phyloP scores from a whole-genome alignment of 2,329 filamentous ascomycete genomes.

The Fusarium piperis region DNA sequence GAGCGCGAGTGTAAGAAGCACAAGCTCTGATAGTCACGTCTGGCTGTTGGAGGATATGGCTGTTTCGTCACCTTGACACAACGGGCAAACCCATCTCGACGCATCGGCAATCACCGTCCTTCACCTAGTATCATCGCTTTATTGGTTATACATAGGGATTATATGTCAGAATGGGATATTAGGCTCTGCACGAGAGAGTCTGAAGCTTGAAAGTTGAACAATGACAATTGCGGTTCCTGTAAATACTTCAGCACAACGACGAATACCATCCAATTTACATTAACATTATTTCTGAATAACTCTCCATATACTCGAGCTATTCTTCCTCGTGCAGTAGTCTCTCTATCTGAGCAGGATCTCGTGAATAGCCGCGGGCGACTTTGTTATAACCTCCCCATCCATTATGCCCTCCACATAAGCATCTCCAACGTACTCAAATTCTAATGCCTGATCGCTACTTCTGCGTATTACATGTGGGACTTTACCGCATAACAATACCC shows the following conservation, averaged over 20 bases:
- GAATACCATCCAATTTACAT: not conserved
- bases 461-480: not conserved
- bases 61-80: too few species aligned
- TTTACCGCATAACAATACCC: not conserved
- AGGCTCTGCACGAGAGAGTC: not conserved
- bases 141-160: not conserved
- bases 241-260: not conserved
- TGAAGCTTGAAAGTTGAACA: not conserved
- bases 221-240: not conserved
- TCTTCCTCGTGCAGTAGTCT: rapidly evolving
- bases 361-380: not conserved
- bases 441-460: not conserved
- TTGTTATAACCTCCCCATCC: not conserved
- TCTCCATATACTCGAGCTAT: not conserved
- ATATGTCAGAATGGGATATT: not conserved
- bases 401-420: slow-evolving; percentile 1
- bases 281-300: not conserved
- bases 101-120: not conserved
- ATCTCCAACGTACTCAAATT: not conserved
- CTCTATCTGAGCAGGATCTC: not conserved
- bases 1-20: slow-evolving; percentile 24
- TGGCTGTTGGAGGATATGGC: not conserved
- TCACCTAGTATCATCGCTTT: not conserved
- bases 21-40: not conserved
- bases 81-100: not conserved